Evolutionary conservation across 108 stramenopile genomes (phyloP).

Genomic region (Fragilaria radians): DNA sequence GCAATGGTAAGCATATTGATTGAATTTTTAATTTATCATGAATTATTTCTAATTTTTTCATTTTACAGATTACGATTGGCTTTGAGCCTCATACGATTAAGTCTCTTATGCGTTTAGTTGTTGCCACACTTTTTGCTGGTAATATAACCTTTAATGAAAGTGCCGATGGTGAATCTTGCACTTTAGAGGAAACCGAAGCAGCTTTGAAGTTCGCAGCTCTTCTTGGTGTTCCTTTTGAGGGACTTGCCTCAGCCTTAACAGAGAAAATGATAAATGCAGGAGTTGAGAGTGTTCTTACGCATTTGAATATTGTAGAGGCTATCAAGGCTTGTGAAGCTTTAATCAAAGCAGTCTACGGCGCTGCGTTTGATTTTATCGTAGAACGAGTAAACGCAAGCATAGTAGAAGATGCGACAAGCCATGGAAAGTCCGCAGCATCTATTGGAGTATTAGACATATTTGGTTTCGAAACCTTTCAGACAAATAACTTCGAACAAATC

Average conservation of each 20-base stretch:
- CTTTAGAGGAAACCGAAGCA: constrained; percentile 11
- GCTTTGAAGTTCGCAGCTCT: constrained; percentile 36
- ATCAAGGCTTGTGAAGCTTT: constrained; percentile 77
- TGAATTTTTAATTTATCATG: constrained; percentile 5
- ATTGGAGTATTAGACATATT: constrained; percentile 92
- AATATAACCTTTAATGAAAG: constrained; percentile 53
- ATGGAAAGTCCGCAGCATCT: constrained; percentile 17
- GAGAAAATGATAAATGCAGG: constrained; percentile 27
- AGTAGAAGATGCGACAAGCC: constrained; percentile 9
- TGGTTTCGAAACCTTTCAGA: constrained; percentile 83
- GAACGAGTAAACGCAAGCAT: constrained; percentile 49
- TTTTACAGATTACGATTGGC: constrained; percentile 43
- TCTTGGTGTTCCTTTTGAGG: too few relatives aligned
- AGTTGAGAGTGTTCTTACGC: constrained; percentile 38
- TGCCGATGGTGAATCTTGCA: constrained; percentile 23
- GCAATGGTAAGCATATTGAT: constrained; percentile 29
- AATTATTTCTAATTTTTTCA: neutral
- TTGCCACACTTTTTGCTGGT: constrained; percentile 64
- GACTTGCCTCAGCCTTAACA: too few relatives aligned
- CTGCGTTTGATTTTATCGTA: constrained; percentile 58
- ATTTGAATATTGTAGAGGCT: constrained; percentile 48
- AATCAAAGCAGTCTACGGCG: constrained; percentile 72
- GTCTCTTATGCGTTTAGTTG: constrained; percentile 31
- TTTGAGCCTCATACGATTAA: constrained; percentile 34
- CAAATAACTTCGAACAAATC: constrained; percentile 76